Evolutionary conservation across 257 asterid species (phyloP), one percentile per base, ranked within the genome.

Genomic region (Solanum chilense): DNA sequence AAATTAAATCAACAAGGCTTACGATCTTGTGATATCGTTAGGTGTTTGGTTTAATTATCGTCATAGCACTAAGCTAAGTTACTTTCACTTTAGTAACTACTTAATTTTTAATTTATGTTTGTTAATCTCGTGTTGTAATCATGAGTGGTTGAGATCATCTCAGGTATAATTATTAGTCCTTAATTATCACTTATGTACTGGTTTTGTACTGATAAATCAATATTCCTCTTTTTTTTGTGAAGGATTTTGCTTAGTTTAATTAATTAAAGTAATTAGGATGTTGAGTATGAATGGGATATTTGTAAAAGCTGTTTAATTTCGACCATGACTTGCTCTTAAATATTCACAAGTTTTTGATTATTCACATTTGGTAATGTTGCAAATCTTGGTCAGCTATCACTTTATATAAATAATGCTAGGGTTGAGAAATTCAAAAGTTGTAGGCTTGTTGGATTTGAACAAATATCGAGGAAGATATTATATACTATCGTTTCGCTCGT

Each of bases 401-500:
- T 37, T 12, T 39, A 33, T 85, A 66, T 44, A n/a, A 66, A 1
- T 75, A n/a, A 45, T 62, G 45, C 3, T 83, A 7, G 15, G 12
- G 39, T 83, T 21, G 85, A 25, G 75, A 35, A 85, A 87, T 90
- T 90, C 90, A 88, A 91, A 91, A 89, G 90, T 88, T 75, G 68
- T 39, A 20, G 86, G 80, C 83, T 69, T 37, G 29, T 81, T 71
- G 83, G 93, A 92, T 91, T 89, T 90, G 89, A 87, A 87, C 87
- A 68, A 49, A 89, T 75, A 82, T 92, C 82, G 92, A 91, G 89
- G 89, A 91, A 91, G 94, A 92, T 90, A 84, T 33, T 18, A 18
- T n/a, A 0, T 13, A 60, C 3, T 5, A 1, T 11, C 21, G 3
- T 20, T 7, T 56, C 18, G 4, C 7, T 7, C 11, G 11, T 7